Percentiles rank a stretch among this genome's conserved stretches.
Evolutionary conservation across 2,329 filamentous ascomycete species (phyloP).

Genomic region (Diplodia seriata): DNA sequence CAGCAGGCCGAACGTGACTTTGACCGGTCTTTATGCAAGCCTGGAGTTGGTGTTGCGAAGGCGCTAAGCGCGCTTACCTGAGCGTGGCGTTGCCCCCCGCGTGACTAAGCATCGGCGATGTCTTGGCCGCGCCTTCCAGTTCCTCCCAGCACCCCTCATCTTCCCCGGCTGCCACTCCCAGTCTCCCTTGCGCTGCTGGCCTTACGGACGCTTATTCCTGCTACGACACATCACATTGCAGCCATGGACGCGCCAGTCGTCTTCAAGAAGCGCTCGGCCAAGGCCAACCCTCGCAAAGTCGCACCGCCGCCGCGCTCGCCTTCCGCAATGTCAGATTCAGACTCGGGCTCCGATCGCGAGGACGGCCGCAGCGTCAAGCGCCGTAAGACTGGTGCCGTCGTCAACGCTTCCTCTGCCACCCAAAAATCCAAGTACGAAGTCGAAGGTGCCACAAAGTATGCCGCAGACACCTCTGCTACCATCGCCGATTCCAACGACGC

Average conservation of each 20-base stretch:
- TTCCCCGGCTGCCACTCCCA: not conserved
- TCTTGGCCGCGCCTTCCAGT: slow-evolving; percentile 8
- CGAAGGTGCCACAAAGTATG: slow-evolving; percentile 60
- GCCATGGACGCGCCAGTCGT: slow-evolving; percentile 60
- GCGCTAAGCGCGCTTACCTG: slow-evolving; percentile 3
- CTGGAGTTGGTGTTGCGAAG: slow-evolving; percentile 12
- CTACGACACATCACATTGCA: slow-evolving; percentile 13
- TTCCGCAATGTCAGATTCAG: slow-evolving; percentile 63
- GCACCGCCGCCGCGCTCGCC: slow-evolving; percentile 69
- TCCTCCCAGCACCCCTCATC: not conserved
- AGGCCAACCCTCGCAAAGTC: slow-evolving; percentile 80
- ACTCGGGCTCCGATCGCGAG: slow-evolving; percentile 74
- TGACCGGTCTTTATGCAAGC: slow-evolving; percentile 9
- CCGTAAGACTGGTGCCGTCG: slow-evolving; percentile 71
- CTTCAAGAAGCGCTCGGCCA: slow-evolving; percentile 87
- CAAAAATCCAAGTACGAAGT: slow-evolving; percentile 53
- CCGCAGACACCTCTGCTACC: slow-evolving; percentile 66
- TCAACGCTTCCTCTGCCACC: slow-evolving; percentile 69
- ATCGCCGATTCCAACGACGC: slow-evolving; percentile 80
- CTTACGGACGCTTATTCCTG: not conserved
- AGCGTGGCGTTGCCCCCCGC: not conserved
- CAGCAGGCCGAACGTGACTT: slow-evolving; percentile 5
- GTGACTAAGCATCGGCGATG: slow-evolving; percentile 8
- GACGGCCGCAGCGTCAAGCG: slow-evolving; percentile 82
- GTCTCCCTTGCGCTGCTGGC: not conserved